Percentiles rank a stretch among this genome's conserved stretches.
Evolutionary conservation across 306 rosid species (phyloP).

Genomic region (Comarum palustre): DNA sequence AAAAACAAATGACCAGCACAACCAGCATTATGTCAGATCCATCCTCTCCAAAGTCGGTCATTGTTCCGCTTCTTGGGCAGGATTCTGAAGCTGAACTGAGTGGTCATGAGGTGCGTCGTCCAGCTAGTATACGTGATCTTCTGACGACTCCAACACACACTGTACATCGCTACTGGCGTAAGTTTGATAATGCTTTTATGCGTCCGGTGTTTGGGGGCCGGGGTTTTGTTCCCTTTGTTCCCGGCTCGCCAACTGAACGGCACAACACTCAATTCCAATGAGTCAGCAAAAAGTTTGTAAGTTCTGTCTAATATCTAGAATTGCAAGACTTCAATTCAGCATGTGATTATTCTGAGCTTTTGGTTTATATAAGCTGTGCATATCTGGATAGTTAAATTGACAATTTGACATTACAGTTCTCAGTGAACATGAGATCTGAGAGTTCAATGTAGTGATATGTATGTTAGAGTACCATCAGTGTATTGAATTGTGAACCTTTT

Average conservation of each 20-base stretch:
- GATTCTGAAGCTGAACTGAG: conserved; percentile 58
- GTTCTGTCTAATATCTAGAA: conserved; percentile 24
- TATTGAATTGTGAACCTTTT: background rate
- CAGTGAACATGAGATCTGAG: background rate
- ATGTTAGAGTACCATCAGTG: background rate
- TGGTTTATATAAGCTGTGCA: conserved; percentile 17
- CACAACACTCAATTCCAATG: conserved; percentile 42
- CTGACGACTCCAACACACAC: conserved; percentile 70
- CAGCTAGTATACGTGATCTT: conserved; percentile 65
- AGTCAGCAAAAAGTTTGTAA: conserved; percentile 22
- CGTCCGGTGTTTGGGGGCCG: conserved; percentile 97
- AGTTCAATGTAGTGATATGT: background rate
- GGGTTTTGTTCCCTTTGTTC: conserved; percentile 77
- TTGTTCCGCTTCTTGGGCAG: conserved; percentile 62
- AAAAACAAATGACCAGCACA: conserved; percentile 55
- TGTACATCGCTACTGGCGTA: conserved; percentile 86
- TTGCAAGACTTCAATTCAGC: conserved; percentile 15
- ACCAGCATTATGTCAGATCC: conserved; percentile 36
- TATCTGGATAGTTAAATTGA: background rate
- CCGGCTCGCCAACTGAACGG: conserved; percentile 54
- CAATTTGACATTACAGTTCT: background rate
- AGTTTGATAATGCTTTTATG: conserved; percentile 79
- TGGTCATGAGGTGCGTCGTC: conserved; percentile 33
- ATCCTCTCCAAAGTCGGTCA: conserved; percentile 53
- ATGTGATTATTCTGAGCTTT: conserved; percentile 28